These are phyloP conservation scores for Blastomyces parvus DNA, from an alignment of 2,329 filamentous ascomycete species.

Conservation along the genomic window DNA sequence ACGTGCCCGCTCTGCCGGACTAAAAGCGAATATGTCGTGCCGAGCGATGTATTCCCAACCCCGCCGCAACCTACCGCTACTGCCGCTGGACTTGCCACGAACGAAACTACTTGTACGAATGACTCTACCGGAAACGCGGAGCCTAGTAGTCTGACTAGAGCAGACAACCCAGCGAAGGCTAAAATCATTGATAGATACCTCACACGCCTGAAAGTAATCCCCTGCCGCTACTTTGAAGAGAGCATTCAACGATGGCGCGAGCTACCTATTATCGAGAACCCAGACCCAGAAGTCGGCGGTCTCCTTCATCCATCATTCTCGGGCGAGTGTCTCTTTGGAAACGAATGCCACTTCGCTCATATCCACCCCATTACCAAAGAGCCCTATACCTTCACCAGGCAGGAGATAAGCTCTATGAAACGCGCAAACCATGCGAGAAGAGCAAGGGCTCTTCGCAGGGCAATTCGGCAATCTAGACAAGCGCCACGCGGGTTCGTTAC, in stretches of 20 bases:
- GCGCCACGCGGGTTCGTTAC: no score
- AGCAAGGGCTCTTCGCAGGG: neutral
- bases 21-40: conserved; percentile 23
- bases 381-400: conserved; percentile 15
- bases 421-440: conserved; percentile 7
- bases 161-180: conserved; percentile 18
- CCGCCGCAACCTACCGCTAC: conserved; percentile 10
- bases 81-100: neutral
- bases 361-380: conserved; percentile 12
- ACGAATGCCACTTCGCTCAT: conserved; percentile 24
- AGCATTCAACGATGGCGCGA: conserved; percentile 13
- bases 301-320: conserved; percentile 9
- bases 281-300: neutral
- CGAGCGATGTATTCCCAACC: conserved; percentile 21
- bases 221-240: conserved; percentile 20
- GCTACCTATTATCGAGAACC: neutral
- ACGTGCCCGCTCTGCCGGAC: conserved; percentile 23
- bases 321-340: conserved; percentile 22
- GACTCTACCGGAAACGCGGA: neutral
- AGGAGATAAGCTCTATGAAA: conserved; percentile 13
- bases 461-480: neutral
- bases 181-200: conserved; percentile 21
- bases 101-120: conserved; percentile 4
- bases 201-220: conserved; percentile 19
- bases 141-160: neutral